Evolutionary conservation across 768 basidiomycete genomes (phyloP).

Genomic region (Rhodosporidiobolus odoratus): DNA sequence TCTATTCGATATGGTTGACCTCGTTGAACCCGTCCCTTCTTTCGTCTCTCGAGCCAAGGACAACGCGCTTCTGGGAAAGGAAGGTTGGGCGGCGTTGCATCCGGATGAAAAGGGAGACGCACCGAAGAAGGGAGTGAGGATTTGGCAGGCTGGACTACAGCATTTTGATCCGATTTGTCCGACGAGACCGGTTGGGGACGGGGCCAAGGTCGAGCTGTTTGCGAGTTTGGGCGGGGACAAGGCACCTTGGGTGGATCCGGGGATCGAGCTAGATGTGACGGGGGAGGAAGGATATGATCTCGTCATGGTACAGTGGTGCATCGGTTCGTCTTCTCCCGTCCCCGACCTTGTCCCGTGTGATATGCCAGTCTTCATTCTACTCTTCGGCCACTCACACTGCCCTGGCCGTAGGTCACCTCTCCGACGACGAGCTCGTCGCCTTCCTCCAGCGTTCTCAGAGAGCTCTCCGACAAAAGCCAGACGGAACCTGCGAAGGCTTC

Average conservation of each 20-base stretch:
- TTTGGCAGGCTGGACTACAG: conserved; percentile 75
- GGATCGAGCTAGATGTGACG: conserved; percentile 41
- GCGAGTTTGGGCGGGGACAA: conserved; percentile 66
- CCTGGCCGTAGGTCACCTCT: conserved; percentile 54
- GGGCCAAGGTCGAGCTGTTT: conserved; percentile 50
- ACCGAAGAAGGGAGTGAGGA: conserved; percentile 65
- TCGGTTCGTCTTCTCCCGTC: conserved; percentile 53
- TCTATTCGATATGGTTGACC: conserved; percentile 76
- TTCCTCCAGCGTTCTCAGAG: conserved; percentile 65
- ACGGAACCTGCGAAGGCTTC: conserved; percentile 47
- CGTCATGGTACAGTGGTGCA: conserved; percentile 96
- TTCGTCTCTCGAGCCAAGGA: conserved; percentile 66
- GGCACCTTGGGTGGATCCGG: conserved; percentile 44
- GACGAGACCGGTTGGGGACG: conserved; percentile 16
- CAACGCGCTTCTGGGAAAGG: conserved; percentile 38
- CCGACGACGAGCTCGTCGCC: conserved; percentile 64
- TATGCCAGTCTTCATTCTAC: neutral
- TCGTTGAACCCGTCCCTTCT: conserved; percentile 76
- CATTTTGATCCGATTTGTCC: conserved; percentile 64
- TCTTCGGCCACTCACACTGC: neutral
- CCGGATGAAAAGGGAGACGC: neutral
- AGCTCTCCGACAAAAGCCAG: conserved; percentile 53
- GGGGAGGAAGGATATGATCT: conserved; percentile 68
- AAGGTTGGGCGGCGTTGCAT: conserved; percentile 40
- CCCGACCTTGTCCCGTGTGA: too few relatives aligned